Evolutionary conservation across 2,329 filamentous ascomycete species (phyloP).

Genomic region (Cordyceps farinosa): DNA sequence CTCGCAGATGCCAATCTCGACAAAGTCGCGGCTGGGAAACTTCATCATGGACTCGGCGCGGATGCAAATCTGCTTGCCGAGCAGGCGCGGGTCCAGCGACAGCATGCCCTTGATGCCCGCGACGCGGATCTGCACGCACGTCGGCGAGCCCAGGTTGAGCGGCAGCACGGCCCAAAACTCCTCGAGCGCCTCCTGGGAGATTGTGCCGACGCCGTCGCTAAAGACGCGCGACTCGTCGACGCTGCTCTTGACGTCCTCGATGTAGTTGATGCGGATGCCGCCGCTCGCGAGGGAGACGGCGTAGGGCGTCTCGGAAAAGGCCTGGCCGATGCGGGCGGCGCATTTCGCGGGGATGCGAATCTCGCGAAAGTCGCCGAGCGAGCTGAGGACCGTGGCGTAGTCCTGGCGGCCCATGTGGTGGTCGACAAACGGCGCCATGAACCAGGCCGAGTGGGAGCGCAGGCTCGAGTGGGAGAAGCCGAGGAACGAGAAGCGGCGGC

Average conservation of each 20-base stretch:
- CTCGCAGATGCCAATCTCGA: conserved; percentile 69
- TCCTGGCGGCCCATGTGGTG: conserved; percentile 31
- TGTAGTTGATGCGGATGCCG: conserved; percentile 31
- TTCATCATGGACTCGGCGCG: conserved; percentile 74
- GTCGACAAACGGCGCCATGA: conserved; percentile 46
- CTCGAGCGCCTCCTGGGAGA: conserved; percentile 58
- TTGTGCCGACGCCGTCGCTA: conserved; percentile 75
- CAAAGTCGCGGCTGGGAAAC: conserved; percentile 55
- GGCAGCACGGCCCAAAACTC: conserved; percentile 58
- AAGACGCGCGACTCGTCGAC: conserved; percentile 55
- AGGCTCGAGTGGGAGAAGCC: conserved; percentile 80
- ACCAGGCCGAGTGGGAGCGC: conserved; percentile 67
- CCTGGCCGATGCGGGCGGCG: conserved; percentile 59
- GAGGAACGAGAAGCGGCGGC: conserved; percentile 61
- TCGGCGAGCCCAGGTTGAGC: conserved; percentile 47
- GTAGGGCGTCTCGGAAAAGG: conserved; percentile 71
- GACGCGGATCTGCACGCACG: conserved; percentile 71
- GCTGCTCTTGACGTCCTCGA: conserved; percentile 50
- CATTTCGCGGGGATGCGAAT: conserved; percentile 54
- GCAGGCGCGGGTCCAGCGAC: conserved; percentile 59
- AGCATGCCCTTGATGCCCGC: conserved; percentile 77
- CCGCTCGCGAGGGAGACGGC: conserved; percentile 49
- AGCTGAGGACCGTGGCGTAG: conserved; percentile 42
- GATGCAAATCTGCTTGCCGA: conserved; percentile 57
- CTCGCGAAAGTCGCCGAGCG: conserved; percentile 47